Base-by-base conservation (phyloP, 164 flowering plant genomes). In the Vitis rotundifolia region DNA sequence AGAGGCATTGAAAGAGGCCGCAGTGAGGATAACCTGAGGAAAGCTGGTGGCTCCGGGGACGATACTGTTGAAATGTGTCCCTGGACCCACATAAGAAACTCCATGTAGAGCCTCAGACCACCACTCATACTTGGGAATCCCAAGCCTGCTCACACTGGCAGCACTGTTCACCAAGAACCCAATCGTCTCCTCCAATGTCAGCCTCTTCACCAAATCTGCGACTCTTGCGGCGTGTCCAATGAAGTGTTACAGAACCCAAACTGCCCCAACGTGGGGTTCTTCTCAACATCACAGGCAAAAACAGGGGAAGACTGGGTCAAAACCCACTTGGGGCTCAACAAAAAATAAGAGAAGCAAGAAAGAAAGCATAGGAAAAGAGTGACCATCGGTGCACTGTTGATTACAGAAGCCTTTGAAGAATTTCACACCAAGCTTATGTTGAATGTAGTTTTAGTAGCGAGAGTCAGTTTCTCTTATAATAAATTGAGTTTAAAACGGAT, bases 31-130 rank as follows among this genome's bases (percentile, higher is more conserved):
- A 26, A 86, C 90, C 77, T 84, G 89, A 71, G 99, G 99, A 63
- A 96, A 96, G 75, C 98, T 93, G 0, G 98, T 93, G 48, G 99
- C 99, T 2, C 94, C 95, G 11, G 98, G 97, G 13, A 96, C 90
- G 3, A 78, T 59, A 75, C 62, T 74, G 19, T 88, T 76, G 75
- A 96, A 96, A 47, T 68, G 78, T 0, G 93, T 89, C 0, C 98
- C 99, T 2, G 88, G 92, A 6, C 99, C 99, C 1, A 82, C 85
- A 63, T 87, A 62, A 2, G 99, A 92, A 2, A 96, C 98, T 0
- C 99, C 98, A 76, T 96, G 99, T 59, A 96, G 73, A 59, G 97
- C 98, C 81, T 96, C 99, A n/a, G 99, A 96, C 99, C 99, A 96
- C 99, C 99, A 96, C 67, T 92, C 88, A 68, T 96, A 96, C 19